These are phyloP conservation scores for Coemansia interrupta DNA, from an alignment of 192 early-diverging fungal genomes.

Conservation along the genomic window DNA sequence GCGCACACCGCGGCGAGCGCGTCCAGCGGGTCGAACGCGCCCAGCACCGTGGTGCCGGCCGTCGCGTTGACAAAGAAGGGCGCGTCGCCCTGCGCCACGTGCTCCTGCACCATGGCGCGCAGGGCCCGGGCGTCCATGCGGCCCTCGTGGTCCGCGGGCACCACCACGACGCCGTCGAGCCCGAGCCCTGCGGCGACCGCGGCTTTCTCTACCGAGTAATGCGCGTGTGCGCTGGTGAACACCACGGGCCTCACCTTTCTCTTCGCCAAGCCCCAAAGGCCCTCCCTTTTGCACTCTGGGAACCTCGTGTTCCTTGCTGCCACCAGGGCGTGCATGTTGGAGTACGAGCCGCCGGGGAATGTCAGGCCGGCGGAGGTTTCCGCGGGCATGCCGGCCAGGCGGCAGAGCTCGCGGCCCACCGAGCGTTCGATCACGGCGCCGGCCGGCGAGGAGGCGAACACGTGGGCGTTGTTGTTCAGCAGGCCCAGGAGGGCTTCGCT, in stretches of 20 bases:
- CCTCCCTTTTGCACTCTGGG: constrained; percentile 58
- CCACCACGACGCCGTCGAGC: constrained; percentile 62
- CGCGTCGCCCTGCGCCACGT: constrained; percentile 45
- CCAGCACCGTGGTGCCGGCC: constrained; percentile 79
- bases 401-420: constrained; percentile 47
- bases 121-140: constrained; percentile 59
- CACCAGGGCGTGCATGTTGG: constrained; percentile 73
- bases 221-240: constrained; percentile 68
- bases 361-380: constrained; percentile 60
- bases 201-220: constrained; percentile 75
- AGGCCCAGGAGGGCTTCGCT: constrained; percentile 64
- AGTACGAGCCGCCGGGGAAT: constrained; percentile 71
- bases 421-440: constrained; percentile 67
- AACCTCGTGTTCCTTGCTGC: constrained; percentile 66
- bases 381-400: constrained; percentile 26
- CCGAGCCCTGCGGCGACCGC: constrained; percentile 69
- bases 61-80: constrained; percentile 84
- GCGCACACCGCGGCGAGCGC: constrained; percentile 58
- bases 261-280: constrained; percentile 29
- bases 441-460: constrained; percentile 70
- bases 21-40: constrained; percentile 71
- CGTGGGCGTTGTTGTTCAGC: constrained; percentile 77
- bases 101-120: constrained; percentile 49
- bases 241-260: constrained; percentile 49
- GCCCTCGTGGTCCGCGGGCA: constrained; percentile 61